A percentile compares a stretch with the other conserved stretches of the same genome.
These are phyloP conservation scores for Nymphaea colorata DNA, from an alignment of 164 flowering plant species.

Conservation along the genomic window DNA sequence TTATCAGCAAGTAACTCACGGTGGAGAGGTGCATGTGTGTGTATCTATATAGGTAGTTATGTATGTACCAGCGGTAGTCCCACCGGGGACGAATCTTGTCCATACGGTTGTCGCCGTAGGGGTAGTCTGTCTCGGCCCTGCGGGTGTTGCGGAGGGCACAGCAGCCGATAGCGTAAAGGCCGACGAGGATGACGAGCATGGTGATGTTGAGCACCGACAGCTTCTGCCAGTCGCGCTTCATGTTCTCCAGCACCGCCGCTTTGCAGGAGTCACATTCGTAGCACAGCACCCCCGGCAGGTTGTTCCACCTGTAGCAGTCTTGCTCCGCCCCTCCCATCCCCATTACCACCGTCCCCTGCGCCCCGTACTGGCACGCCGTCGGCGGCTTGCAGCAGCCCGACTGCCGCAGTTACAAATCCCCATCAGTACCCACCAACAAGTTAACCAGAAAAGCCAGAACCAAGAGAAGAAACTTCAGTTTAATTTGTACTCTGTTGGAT, in stretches of 20 bases:
- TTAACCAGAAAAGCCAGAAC: too few species aligned
- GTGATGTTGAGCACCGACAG: constrained; percentile 67
- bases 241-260: constrained; percentile 75
- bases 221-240: constrained; percentile 71
- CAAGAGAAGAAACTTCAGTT: too few species aligned
- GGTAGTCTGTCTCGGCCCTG: constrained; percentile 57
- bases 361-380: constrained; percentile 54
- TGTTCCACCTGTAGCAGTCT: constrained; percentile 86
- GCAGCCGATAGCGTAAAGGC: constrained; percentile 66
- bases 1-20: neutral
- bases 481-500: too few species aligned
- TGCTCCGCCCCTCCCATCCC: constrained; percentile 30
- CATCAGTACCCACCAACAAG: too few species aligned
- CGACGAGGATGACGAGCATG: constrained; percentile 62
- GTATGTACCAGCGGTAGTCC: constrained; percentile 73
- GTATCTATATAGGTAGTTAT: too few species aligned
- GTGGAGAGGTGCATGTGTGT: neutral
- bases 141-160: constrained; percentile 70
- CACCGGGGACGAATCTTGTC: constrained; percentile 77
- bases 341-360: constrained; percentile 21
- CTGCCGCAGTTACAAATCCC: constrained; percentile 23
- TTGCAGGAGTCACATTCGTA: constrained; percentile 96
- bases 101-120: constrained; percentile 66
- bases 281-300: constrained; percentile 47
- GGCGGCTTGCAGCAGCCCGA: constrained; percentile 99